Conservation (phyloP, 129 eudicot genomes). For the Arctium minus region DNA sequence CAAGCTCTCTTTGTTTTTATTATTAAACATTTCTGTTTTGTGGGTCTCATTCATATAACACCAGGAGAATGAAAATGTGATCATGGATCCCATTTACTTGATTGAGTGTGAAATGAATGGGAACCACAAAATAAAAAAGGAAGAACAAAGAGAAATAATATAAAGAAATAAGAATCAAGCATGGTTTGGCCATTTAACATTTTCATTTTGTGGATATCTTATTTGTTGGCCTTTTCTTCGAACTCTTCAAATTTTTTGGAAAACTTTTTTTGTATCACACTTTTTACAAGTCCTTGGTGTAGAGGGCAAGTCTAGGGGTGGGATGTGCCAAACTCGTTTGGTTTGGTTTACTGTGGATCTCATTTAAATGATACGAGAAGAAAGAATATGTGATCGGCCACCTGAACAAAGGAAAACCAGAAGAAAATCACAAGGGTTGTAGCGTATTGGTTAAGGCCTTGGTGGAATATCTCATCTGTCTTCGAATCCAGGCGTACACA, state of each 20-base stretch:
- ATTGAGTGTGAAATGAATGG: not conserved
- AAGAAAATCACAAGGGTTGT: no score
- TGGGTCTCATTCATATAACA: not conserved
- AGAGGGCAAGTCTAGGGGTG: no score
- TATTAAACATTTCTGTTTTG: not conserved
- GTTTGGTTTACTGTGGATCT: no score
- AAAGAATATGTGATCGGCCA: no score
- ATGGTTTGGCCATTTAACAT: not conserved
- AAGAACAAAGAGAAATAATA: not conserved
- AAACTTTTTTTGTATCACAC: no score
- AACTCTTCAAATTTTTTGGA: no score
- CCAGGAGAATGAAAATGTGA: not conserved
- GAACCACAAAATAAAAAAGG: not conserved
- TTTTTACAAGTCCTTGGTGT: no score
- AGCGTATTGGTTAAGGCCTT: no score
- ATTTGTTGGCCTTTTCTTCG: no score
- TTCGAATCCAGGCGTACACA: not conserved
- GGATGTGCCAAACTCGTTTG: no score
- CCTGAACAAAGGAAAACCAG: no score
- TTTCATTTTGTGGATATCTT: not conserved
- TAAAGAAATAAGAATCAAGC: not conserved
- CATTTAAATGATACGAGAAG: no score
- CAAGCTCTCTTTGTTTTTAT: not conserved
- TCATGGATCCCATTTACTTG: not conserved
- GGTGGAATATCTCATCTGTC: not conserved